Base-by-base conservation (phyloP, 306 rosid genomes). In the Gleditsia sinensis region DNA sequence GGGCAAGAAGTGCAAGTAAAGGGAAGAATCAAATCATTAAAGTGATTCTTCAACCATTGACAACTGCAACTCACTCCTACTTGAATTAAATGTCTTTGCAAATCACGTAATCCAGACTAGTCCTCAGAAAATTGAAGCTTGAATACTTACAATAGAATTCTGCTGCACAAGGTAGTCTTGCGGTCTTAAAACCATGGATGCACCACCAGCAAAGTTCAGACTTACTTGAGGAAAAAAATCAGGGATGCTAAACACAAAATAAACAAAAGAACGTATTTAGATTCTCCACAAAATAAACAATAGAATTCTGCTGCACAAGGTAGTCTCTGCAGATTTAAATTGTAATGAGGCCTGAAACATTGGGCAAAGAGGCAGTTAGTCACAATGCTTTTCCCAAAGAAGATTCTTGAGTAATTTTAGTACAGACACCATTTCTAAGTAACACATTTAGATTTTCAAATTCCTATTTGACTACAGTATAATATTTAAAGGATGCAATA, bases 141-240 rank as follows among this genome's bases (percentile, higher is more conserved):
- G 53, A 71, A 76, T 69, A 82, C 99, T 88, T 81, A 95, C 99
- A 79, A 79, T 81, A 64, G 90, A 90, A 83, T 24, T 86, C 71
- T 95, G 96, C 81, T 88, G 96, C 77, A 92, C 75, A 69, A 95
- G 97, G 78, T 95, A 95, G 82, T 95, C 99, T 75, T 90, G 92
- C 46, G 99, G 96, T 75, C 89, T 81, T 74, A 95, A 78, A 85
- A 64, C 37, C 92, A 95, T 39, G 9, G 96, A 77, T 43, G 96
- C 97, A 14, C 92, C 90, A 4, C 91, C 93, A 23, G 91, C 93
- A 75, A 95, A 95, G 88, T 95, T 92, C 72, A 95, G 85, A 82
- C 89, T 89, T 67, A 88, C 99, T 86, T 78, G 92, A 48, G 99
- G 99, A 79, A 95, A 95, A 77, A 83, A 40, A 74, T 95, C 96